These are phyloP conservation scores for Wickerhamomyces queroliae DNA, from an alignment of 805 yeast genomes.

Conservation along the genomic window DNA sequence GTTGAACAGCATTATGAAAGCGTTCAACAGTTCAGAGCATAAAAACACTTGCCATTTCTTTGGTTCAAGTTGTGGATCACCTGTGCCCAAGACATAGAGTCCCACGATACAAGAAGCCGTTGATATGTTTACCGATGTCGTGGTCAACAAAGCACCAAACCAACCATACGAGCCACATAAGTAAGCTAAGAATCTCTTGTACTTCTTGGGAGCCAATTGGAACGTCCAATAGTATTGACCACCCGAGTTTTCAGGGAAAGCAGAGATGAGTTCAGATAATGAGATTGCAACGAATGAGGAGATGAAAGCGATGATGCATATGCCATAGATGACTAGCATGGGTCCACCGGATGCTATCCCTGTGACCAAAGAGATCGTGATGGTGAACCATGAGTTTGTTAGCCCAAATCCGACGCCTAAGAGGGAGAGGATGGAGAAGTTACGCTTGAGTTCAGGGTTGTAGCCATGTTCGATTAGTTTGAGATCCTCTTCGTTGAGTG, in stretches of 20 bases:
- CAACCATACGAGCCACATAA: constrained; percentile 58
- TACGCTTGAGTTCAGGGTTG: constrained; percentile 16
- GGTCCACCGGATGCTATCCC: constrained; percentile 58
- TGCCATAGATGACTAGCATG: constrained; percentile 49
- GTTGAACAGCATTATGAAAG: constrained; percentile 39
- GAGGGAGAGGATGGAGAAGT: constrained; percentile 39
- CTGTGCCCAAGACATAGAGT: constrained; percentile 33
- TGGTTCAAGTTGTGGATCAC: constrained; percentile 28
- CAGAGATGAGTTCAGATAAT: constrained; percentile 44
- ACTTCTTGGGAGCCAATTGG: constrained; percentile 41
- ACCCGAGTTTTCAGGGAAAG: constrained; percentile 49
- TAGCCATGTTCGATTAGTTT: constrained; percentile 3
- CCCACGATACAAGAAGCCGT: constrained; percentile 49
- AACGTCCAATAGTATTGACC: constrained; percentile 58
- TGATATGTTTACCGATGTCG: constrained; percentile 52
- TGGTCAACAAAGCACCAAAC: constrained; percentile 59
- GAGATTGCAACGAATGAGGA: constrained; percentile 44
- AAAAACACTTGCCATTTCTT: constrained; percentile 53
- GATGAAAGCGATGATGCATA: constrained; percentile 43
- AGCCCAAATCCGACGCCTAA: constrained; percentile 56
- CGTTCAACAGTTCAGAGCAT: constrained; percentile 39
- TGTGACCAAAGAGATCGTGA: constrained; percentile 47
- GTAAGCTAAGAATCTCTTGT: constrained; percentile 37
- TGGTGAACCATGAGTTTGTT: constrained; percentile 59
- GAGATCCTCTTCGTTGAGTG: not conserved